These are phyloP conservation scores for Lumnitzera racemosa DNA, from an alignment of 345 rosid species.

Conservation along the genomic window DNA sequence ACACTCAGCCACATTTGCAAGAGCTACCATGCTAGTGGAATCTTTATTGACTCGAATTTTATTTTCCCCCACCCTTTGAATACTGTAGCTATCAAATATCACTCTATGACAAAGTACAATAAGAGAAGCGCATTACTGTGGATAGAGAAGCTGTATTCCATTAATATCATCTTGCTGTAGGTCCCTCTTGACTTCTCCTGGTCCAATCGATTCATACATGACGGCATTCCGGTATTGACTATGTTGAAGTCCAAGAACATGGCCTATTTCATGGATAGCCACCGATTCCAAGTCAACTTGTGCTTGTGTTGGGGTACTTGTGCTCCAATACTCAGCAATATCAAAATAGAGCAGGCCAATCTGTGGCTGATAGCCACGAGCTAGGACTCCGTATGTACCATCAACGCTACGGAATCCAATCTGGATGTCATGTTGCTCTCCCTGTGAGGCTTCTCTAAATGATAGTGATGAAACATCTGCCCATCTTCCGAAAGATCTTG, in stretches of 20 bases:
- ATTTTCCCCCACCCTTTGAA: too few relatives aligned
- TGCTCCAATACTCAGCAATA: background rate
- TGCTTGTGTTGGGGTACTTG: background rate
- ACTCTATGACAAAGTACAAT: too few relatives aligned
- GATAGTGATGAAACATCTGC: background rate
- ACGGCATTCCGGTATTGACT: background rate
- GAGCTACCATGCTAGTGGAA: too few relatives aligned
- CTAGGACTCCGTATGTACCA: background rate
- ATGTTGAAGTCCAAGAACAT: background rate
- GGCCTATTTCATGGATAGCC: conserved; percentile 1
- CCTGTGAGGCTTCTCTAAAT: background rate
- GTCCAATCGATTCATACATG: background rate
- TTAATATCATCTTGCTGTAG: background rate
- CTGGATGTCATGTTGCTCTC: background rate
- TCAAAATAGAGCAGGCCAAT: background rate
- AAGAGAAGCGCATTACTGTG: background rate
- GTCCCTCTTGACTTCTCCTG: background rate
- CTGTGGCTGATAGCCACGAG: background rate
- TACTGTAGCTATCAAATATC: too few relatives aligned
- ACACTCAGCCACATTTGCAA: too few relatives aligned
- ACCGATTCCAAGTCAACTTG: conserved; percentile 1
- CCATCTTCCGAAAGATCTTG: background rate
- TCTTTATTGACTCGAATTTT: too few relatives aligned
- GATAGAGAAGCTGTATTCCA: background rate
- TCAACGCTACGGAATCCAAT: background rate